A percentile compares a stretch with the other conserved stretches of the same genome.
These are phyloP conservation scores for Scheffersomyces stambukii DNA, from an alignment of 1,139 yeast genomes.

Conservation along the genomic window DNA sequence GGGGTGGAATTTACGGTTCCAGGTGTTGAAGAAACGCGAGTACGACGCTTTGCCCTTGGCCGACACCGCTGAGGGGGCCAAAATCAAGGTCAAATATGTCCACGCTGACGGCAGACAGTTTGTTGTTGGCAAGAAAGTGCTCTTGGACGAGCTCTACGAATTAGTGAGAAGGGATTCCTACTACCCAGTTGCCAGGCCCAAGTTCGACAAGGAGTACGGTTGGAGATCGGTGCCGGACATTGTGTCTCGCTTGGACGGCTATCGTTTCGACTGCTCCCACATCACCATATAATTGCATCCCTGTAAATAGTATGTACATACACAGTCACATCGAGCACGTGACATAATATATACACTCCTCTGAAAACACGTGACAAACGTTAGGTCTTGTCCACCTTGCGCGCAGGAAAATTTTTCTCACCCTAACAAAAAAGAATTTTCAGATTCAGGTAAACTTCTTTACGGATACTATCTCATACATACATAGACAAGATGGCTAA, in stretches of 20 bases:
- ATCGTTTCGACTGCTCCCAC: constrained; percentile 29
- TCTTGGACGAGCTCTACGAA: constrained; percentile 52
- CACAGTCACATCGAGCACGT: too few species aligned
- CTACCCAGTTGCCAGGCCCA: constrained; percentile 28
- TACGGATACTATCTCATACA: too few species aligned
- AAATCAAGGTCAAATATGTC: constrained; percentile 47
- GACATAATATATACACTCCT: too few species aligned
- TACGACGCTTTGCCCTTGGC: constrained; percentile 13
- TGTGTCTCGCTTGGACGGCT: constrained; percentile 31
- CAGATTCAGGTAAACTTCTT: too few species aligned
- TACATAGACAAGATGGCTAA: too few species aligned
- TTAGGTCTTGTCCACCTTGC: too few species aligned
- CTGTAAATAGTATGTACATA: constrained; percentile 6
- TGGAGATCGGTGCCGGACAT: constrained; percentile 39
- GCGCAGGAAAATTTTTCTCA: too few species aligned
- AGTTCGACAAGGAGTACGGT: constrained; percentile 22
- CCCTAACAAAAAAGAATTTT: too few species aligned
- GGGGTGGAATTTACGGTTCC: constrained; percentile 87
- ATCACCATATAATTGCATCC: constrained; percentile 15
- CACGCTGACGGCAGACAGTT: constrained; percentile 48
- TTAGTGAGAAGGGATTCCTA: constrained; percentile 47
- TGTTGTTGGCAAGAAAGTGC: constrained; percentile 59
- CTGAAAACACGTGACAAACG: too few species aligned
- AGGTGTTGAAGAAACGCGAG: constrained; percentile 46
- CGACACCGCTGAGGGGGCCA: constrained; percentile 18